Evolutionary conservation across 768 basidiomycete species (phyloP).

Genomic region (Mycena olivaceomarginata): DNA sequence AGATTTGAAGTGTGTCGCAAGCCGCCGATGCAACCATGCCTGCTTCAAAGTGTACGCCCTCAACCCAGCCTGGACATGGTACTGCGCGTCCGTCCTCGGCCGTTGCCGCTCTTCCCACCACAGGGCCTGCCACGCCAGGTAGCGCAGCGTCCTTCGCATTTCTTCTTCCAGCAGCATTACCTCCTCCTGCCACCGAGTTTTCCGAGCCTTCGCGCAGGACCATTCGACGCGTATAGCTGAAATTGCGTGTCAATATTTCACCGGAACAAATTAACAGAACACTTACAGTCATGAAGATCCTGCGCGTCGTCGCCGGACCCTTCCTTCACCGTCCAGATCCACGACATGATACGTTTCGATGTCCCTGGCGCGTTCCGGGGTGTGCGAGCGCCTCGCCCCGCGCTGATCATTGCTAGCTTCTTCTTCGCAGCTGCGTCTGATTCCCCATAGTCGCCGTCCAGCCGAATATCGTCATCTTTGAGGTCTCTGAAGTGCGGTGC

Average conservation of each 20-base stretch:
- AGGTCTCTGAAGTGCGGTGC: conserved; percentile 16
- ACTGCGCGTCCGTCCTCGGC: background rate
- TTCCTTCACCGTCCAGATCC: conserved; percentile 26
- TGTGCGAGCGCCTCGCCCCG: background rate
- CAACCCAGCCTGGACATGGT: background rate
- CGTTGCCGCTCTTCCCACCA: background rate
- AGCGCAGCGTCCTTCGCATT: background rate
- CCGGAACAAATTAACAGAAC: background rate
- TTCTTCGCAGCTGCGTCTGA: conserved; percentile 14
- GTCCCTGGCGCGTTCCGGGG: conserved; percentile 16
- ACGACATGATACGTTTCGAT: conserved; percentile 7
- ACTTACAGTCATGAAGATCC: background rate
- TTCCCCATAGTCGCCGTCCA: conserved; percentile 26
- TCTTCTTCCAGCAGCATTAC: background rate
- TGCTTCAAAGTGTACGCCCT: background rate
- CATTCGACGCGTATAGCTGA: background rate
- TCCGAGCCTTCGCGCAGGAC: background rate
- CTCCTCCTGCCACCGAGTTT: background rate
- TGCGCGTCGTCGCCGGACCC: background rate
- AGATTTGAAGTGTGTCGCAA: background rate
- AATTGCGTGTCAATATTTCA: background rate
- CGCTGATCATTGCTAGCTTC: conserved; percentile 23
- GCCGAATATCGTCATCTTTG: background rate
- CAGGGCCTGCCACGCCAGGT: background rate
- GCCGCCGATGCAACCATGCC: background rate